Evolutionary conservation across 2,329 filamentous ascomycete genomes (phyloP), one percentile per base, ranked within the genome.

Genomic region (Botrytis porri): DNA sequence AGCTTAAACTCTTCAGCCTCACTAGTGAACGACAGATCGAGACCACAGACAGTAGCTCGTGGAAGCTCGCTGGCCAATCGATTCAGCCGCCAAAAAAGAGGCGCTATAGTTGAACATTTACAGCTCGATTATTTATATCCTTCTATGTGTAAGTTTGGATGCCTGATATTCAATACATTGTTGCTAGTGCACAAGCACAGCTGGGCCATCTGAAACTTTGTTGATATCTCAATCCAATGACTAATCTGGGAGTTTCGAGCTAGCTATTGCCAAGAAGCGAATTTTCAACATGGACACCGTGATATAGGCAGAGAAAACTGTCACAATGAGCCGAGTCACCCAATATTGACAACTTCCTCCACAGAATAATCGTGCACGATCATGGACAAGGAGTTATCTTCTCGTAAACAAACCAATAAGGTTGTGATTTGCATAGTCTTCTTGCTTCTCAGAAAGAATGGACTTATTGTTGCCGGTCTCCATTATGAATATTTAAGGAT

Each of bases 1-100:
- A 63, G 61, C 61, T 63, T 63, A 63, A 62, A 29, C 16, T 63
- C 3, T 63, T 63, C 61, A 63, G 25, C 61, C 61, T 43, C 61
- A 63, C 5, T 12, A 63, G 25, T 63, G 37, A 6, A 8, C 25
- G 39, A 41, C 22, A 10, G 39, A 29, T 20, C 37, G 6, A 62
- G 60, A 62, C 35, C 37, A 62, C 22, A 62, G 35, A 8, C 16
- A 6, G n/a, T 20, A 63, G n/a, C 39, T 18, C 37, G 25, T 41
- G 37, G 61, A n/a, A 63, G 25, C 37, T 41, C 5, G 29, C 57
- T 60, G 25, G 16, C 57, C 35, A 35, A 60, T 60, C 29, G 9
- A 60, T 60, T 60, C 57, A 60, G 29, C 57, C 32, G 61, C 29
- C 14, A 18, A 29, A 43, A 63, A n/a, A 54, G 48, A 54, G 48